Conservation (phyloP, 768 basidiomycete genomes). For the Galerina sulciceps region DNA sequence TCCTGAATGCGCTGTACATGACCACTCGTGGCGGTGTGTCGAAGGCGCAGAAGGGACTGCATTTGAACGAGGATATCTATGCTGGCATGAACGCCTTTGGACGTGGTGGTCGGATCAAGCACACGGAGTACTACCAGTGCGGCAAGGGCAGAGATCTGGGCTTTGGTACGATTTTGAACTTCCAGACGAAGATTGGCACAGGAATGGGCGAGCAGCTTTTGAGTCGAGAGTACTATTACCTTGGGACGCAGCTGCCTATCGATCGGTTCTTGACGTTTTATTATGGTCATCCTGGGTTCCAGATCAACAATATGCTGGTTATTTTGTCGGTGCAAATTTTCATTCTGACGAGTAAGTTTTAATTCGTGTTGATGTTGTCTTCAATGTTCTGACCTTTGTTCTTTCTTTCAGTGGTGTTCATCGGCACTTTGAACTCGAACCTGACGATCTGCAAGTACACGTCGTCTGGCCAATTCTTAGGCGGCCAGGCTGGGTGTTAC, state of each 20-base stretch:
- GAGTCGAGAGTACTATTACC: slow-evolving; percentile 97
- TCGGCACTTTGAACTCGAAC: slow-evolving; percentile 89
- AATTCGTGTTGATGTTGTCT: background rate
- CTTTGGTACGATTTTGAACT: slow-evolving; percentile 98
- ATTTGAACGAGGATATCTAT: slow-evolving; percentile 99
- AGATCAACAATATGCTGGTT: slow-evolving; percentile 99
- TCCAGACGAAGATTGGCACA: slow-evolving; percentile 99
- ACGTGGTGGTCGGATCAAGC: slow-evolving; percentile 96
- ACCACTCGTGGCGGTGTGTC: slow-evolving; percentile 97
- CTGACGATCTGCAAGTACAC: slow-evolving; percentile 83
- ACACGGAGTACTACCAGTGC: slow-evolving; percentile 99
- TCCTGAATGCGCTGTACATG: slow-evolving; percentile 98
- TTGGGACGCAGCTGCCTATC: slow-evolving; percentile 96
- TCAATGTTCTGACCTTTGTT: slow-evolving; percentile 16
- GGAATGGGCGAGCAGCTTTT: slow-evolving; percentile 99
- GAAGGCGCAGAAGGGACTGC: slow-evolving; percentile 99
- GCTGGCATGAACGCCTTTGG: slow-evolving; percentile 99
- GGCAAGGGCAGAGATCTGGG: slow-evolving; percentile 99
- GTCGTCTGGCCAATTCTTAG: slow-evolving; percentile 68
- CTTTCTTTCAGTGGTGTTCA: slow-evolving; percentile 76
- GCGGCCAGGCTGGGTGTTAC: slow-evolving; percentile 88
- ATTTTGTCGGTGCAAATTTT: slow-evolving; percentile 97
- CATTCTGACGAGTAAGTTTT: slow-evolving; percentile 80
- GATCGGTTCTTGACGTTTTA: slow-evolving; percentile 99
- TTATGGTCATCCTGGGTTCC: slow-evolving; percentile 99